Base-by-base conservation (phyloP, 2,329 filamentous ascomycete genomes). In the Pseudogymnoascus sp. region DNA sequence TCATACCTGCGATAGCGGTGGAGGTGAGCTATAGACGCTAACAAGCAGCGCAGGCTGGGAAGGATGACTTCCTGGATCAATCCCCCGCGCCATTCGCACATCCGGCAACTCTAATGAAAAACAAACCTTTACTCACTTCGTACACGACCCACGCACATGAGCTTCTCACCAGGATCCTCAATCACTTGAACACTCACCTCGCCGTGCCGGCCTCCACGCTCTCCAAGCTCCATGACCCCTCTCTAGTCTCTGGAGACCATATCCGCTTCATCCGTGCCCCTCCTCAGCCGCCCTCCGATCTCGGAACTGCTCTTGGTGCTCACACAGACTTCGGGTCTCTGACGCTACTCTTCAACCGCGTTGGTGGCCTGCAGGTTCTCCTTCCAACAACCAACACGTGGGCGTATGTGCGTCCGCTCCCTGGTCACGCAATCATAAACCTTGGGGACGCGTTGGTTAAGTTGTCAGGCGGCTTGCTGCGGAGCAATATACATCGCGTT, bases 271-370 rank as follows among this genome's bases (percentile, higher is more conserved):
- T 69, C 5, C 66, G 67, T 59, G 64, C 66, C 0, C 68, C 68
- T 9, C 67, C 68, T 12, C 67, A 69, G 53, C 67, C 69, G 15
- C 37, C 62, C 36, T 66, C 63, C 2, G 68, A 69, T 15, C 61
- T 43, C 2, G 61, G 63, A 3, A 67, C 66, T 1, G 61, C 66
- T 1, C 50, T 70, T 18, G 66, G 66, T 12, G 65, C 69, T 28
- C 74, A 76, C 58, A 76, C 73, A 0, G 74, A 76, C 64, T 74
- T 73, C 33, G 75, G 74, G 22, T 70, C 66, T 50, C 62, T 76
- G n/a, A 75, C 73, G 1, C 65, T 75, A 6, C 68, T 76, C 9
- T 75, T 76, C 63, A 76, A 75, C 58, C 68, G 69, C 39, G 68
- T 76, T 1, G 73, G 74, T 1, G 74, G 74, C 2, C 65, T 76